Evolutionary conservation across 208 protist species (phyloP).

Genomic region (Crithidia brevicula): DNA sequence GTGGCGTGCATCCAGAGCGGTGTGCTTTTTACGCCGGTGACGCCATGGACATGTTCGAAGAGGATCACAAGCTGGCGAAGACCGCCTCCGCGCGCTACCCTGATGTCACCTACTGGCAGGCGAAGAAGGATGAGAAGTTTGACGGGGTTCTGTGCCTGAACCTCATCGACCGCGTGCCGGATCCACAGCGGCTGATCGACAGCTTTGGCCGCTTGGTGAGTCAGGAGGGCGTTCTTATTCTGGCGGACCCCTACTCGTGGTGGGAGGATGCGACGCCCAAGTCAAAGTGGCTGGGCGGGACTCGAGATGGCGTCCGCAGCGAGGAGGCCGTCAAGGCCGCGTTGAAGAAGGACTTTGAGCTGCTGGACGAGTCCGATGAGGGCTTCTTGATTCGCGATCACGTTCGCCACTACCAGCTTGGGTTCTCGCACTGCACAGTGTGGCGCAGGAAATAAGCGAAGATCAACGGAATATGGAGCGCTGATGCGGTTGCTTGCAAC

Average conservation of each 20-base stretch:
- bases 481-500: neutral
- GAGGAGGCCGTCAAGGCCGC: constrained; percentile 72
- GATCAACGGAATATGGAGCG: neutral
- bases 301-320: constrained; percentile 22
- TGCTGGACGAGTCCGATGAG: constrained; percentile 77
- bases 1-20: constrained; percentile 41
- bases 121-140: constrained; percentile 59
- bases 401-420: constrained; percentile 86
- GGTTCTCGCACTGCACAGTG: constrained; percentile 83
- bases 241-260: constrained; percentile 89
- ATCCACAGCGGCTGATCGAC: constrained; percentile 66
- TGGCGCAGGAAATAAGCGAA: constrained; percentile 48
- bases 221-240: constrained; percentile 72
- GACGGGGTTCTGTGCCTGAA: constrained; percentile 83
- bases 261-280: constrained; percentile 67
- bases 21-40: constrained; percentile 67
- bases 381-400: constrained; percentile 91
- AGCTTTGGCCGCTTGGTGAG: constrained; percentile 46
- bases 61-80: constrained; percentile 25
- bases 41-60: constrained; percentile 63
- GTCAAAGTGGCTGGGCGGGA: constrained; percentile 78
- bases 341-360: constrained; percentile 68
- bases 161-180: constrained; percentile 81
- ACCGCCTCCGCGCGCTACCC: constrained; percentile 31
- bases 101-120: constrained; percentile 63